These are phyloP conservation scores for Plectosphaerella sp. DNA, from an alignment of 2,329 filamentous ascomycete species.

Conservation along the genomic window DNA sequence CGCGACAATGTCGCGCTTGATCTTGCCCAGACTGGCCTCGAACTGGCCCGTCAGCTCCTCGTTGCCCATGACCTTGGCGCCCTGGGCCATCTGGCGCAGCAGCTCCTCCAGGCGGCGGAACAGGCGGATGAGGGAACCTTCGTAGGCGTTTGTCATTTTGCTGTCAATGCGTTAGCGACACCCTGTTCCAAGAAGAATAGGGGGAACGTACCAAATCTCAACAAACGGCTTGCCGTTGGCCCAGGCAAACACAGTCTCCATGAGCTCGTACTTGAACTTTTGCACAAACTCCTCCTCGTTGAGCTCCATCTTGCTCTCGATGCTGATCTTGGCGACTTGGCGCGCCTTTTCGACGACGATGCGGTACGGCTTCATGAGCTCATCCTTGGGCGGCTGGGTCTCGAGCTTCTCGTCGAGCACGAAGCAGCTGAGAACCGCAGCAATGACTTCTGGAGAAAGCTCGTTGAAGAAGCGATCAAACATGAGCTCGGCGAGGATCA, in stretches of 20 bases:
- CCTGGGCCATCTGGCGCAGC: conserved; percentile 90
- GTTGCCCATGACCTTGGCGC: conserved; percentile 96
- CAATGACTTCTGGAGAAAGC: conserved; percentile 79
- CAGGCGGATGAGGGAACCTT: conserved; percentile 91
- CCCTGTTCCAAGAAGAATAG: not conserved
- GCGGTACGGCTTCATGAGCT: conserved; percentile 78
- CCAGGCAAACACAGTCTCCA: conserved; percentile 95
- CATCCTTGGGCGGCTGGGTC: conserved; percentile 71
- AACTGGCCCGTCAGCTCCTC: conserved; percentile 92
- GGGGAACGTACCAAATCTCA: conserved; percentile 80
- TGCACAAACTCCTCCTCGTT: conserved; percentile 93
- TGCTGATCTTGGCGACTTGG: conserved; percentile 86
- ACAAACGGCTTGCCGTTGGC: conserved; percentile 85
- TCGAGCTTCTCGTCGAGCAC: conserved; percentile 97
- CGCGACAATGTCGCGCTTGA: conserved; percentile 89
- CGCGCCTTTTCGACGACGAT: conserved; percentile 85
- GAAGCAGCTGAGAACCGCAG: conserved; percentile 84
- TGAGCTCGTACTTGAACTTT: conserved; percentile 88
- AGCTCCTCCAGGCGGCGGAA: conserved; percentile 95
- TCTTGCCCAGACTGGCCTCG: conserved; percentile 77
- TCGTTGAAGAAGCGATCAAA: conserved; percentile 99
- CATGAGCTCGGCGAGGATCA: conserved; percentile 86
- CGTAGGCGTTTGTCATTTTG: conserved; percentile 99
- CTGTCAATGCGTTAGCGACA: conserved; percentile 37
- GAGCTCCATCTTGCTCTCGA: conserved; percentile 89